A percentile compares a stretch with the other conserved stretches of the same genome.
Conservation (phyloP, 257 asterid genomes). For the Plectranthus barbatus region DNA sequence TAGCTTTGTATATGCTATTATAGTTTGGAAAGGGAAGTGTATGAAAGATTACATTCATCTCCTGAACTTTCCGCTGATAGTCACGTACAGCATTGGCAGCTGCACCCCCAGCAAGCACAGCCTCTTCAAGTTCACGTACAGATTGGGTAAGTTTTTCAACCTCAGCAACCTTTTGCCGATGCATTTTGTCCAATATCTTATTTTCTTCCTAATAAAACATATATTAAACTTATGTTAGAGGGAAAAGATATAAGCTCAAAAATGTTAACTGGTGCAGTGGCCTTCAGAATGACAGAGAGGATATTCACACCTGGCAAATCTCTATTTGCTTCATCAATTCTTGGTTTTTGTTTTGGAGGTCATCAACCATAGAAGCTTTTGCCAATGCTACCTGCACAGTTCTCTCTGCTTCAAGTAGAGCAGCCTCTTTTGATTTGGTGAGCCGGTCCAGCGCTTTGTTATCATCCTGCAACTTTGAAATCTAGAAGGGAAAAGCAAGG, state of each 20-base stretch:
- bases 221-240: background rate
- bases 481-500: slow-evolving; percentile 37
- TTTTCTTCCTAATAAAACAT: slow-evolving; percentile 73
- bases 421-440: slow-evolving; percentile 97
- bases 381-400: slow-evolving; percentile 85
- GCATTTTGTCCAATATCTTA: slow-evolving; percentile 89
- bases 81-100: slow-evolving; percentile 99
- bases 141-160: slow-evolving; percentile 96
- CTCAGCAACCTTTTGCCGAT: slow-evolving; percentile 94
- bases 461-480: slow-evolving; percentile 93
- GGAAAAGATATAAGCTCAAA: background rate
- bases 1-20: background rate
- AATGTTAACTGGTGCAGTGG: background rate
- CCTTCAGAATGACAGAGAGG: slow-evolving; percentile 4
- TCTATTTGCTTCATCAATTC: slow-evolving; percentile 96
- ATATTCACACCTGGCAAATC: slow-evolving; percentile 69
- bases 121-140: slow-evolving; percentile 98
- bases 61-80: slow-evolving; percentile 98
- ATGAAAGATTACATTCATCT: slow-evolving; percentile 68
- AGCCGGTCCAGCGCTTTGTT: slow-evolving; percentile 94
- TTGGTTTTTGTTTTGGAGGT: slow-evolving; percentile 95
- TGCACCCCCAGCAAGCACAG: slow-evolving; percentile 98
- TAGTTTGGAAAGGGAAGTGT: background rate
- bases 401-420: slow-evolving; percentile 8
- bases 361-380: slow-evolving; percentile 98